Conservation (phyloP, 306 rosid genomes). For the Ormosia emarginata region DNA sequence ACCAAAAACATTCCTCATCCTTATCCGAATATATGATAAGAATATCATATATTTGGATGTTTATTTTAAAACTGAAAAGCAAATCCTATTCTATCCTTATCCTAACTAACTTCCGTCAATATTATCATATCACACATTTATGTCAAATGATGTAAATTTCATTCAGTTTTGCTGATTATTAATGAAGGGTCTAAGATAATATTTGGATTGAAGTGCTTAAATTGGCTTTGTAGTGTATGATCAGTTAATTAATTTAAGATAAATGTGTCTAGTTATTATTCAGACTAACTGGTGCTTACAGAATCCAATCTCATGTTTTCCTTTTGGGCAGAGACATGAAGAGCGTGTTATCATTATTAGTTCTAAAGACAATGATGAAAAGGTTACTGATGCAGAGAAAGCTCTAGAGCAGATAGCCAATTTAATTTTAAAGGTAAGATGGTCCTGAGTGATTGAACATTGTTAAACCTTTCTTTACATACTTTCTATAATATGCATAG, state of each 20-base stretch:
- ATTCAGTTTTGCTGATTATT: neutral
- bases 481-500: neutral
- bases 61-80: neutral
- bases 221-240: neutral
- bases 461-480: neutral
- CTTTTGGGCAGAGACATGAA: constrained; percentile 71
- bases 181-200: neutral
- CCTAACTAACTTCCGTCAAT: neutral
- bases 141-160: neutral
- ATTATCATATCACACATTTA: neutral
- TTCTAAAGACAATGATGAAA: constrained; percentile 66
- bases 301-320: constrained; percentile 19
- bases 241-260: neutral
- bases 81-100: neutral
- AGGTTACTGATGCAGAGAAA: constrained; percentile 77
- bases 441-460: neutral
- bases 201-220: constrained; percentile 3
- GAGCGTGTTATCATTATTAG: constrained; percentile 93
- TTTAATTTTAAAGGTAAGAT: constrained; percentile 71
- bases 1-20: neutral
- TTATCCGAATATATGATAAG: neutral
- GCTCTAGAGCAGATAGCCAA: constrained; percentile 75
- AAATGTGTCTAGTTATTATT: neutral
- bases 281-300: neutral
- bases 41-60: neutral